Evolutionary conservation across 2,329 filamentous ascomycete species (phyloP), one percentile per base, ranked within the genome.

Genomic region (Xylariaceae sp.): DNA sequence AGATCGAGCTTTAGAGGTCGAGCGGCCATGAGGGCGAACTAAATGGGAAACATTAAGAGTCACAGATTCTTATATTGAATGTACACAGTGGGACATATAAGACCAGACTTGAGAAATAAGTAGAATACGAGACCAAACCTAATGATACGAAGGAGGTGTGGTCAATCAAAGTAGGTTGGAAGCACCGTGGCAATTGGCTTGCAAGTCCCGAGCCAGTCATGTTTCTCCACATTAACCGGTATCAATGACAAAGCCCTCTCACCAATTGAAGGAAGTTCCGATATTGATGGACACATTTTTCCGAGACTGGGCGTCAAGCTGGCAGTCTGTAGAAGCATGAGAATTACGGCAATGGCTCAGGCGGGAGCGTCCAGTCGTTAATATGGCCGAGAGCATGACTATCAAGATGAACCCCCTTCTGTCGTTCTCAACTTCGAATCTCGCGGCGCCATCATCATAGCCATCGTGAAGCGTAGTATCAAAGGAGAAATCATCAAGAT

Each of bases 211-310:
- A 63, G 48, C 46, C 46, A 64, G 66, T 57, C 61, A 53, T 45
- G 28, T 23, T 60, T 63, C 55, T 63, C 60, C 58, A 69, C 62
- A 72, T 71, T 69, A 72, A 48, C 65, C 63, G 64, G 66, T 60
- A 67, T 69, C 61, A 63, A 64, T 52, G 34, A 49, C 55, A 31
- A 12, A 31, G 33, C 41, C 43, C 17, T 46, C 44, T 69, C 65
- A 49, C 70, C 64, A 70, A 67, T 67, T 49, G 58, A 62, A 68
- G 58, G 45, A 58, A 33, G 43, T 52, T 56, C 61, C 58, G 61
- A 69, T 68, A 71, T 69, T 71, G 65, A 61, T 58, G 39, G 45
- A 46, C 41, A 50, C 56, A 63, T 66, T 65, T 48, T 63, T 61
- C 62, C 62, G 61, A 65, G 58, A 44, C 56, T 59, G 47, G 60